Conservation (phyloP, 768 basidiomycete genomes). For the Xerocomellus dryophilus region DNA sequence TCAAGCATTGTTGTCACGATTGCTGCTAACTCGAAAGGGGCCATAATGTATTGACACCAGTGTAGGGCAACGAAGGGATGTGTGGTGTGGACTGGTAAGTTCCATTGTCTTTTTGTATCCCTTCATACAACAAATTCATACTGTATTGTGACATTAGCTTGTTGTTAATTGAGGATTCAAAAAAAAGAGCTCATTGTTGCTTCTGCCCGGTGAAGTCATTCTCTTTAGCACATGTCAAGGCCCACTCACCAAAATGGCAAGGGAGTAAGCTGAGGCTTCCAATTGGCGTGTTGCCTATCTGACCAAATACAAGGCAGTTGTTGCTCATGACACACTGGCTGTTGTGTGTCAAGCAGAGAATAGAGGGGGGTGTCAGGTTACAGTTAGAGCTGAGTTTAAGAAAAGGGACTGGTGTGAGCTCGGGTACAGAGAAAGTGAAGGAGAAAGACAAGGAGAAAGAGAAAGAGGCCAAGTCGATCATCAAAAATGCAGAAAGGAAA, state of each 20-base stretch:
- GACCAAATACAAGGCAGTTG: slow-evolving; percentile 52
- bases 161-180: no score
- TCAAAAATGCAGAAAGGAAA: slow-evolving; percentile 50
- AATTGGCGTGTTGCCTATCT: slow-evolving; percentile 45
- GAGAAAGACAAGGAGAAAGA: slow-evolving; percentile 42
- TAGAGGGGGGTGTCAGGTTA: slow-evolving; percentile 37
- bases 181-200: no score
- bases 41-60: slow-evolving; percentile 51
- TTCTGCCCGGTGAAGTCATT: slow-evolving; percentile 45
- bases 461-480: slow-evolving; percentile 43
- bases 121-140: neutral
- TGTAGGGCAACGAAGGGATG: slow-evolving; percentile 44
- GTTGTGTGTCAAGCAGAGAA: slow-evolving; percentile 52
- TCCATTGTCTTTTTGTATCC: neutral
- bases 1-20: slow-evolving; percentile 31
- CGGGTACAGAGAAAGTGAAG: slow-evolving; percentile 16
- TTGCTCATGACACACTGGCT: slow-evolving; percentile 56
- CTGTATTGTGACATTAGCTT: slow-evolving; percentile 21
- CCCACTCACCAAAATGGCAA: slow-evolving; percentile 50
- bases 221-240: slow-evolving; percentile 55
- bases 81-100: slow-evolving; percentile 46
- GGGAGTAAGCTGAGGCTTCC: slow-evolving; percentile 55
- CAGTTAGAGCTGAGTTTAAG: slow-evolving; percentile 53
- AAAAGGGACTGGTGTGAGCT: slow-evolving; percentile 2
- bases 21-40: slow-evolving; percentile 44